Percentiles rank a stretch among this genome's conserved stretches.
phyloP scores from a whole-genome alignment of 1,284 basidiomycete species.

The Microbotryum intermedium region DNA sequence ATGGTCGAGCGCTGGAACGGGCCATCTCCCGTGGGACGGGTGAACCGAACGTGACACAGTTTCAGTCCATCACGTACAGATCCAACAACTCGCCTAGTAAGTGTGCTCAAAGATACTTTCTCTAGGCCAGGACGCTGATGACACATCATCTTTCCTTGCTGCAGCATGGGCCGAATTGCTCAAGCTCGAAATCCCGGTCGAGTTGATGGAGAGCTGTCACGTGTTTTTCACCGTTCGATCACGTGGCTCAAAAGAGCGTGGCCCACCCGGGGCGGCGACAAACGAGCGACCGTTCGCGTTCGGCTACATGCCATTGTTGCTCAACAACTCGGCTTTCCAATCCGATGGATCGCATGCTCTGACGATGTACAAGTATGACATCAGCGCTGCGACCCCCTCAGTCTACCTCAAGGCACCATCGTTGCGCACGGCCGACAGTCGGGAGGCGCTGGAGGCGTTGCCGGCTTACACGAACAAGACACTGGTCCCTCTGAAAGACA shows the following conservation, averaged over 20 bases:
- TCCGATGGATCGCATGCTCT: conserved; percentile 77
- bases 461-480: conserved; percentile 57
- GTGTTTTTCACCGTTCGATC: conserved; percentile 90
- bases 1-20: conserved; percentile 63
- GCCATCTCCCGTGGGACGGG: conserved; percentile 77
- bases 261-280: not conserved
- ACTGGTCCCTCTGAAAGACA: conserved; percentile 65
- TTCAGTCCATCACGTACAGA: conserved; percentile 81
- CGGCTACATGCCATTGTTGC: conserved; percentile 80
- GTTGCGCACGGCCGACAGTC: conserved; percentile 60
- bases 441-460: conserved; percentile 41
- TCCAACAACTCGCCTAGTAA: conserved; percentile 30
- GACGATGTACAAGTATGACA: conserved; percentile 61
- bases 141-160: not conserved
- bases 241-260: conserved; percentile 47
- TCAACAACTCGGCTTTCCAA: conserved; percentile 66
- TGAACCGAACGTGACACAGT: conserved; percentile 67
- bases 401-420: conserved; percentile 50
- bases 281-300: conserved; percentile 79
- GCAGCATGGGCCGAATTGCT: conserved; percentile 89
- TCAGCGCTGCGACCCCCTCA: conserved; percentile 13
- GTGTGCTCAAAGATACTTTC: not conserved
- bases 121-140: not conserved
- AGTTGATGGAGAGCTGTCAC: conserved; percentile 69
- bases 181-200: conserved; percentile 67